Evolutionary conservation across 2,329 filamentous ascomycete species (phyloP), one percentile per base, ranked within the genome.

Genomic region (Xylaria sp.): DNA sequence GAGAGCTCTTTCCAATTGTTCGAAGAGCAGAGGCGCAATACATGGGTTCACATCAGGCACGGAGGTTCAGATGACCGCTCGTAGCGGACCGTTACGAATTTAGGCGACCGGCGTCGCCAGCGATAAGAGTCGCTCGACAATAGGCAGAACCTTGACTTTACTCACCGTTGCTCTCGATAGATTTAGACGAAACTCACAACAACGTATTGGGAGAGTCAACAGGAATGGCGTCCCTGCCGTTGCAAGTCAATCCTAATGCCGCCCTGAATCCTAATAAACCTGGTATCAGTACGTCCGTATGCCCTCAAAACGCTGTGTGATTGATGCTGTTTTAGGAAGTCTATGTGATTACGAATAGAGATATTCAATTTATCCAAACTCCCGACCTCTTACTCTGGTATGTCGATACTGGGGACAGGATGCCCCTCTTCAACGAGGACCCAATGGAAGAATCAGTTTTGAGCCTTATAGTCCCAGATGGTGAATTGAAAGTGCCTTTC

Each of bases 331-430:
- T 10, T 8, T 44, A 61, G 60, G 60, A 68, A 52, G 51, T 68
- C 15, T 68, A 68, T 28, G 60, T 64, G 37, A 68, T 64, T 34
- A 64, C 60, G 9, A 67, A 67, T 54, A 34, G 65, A 46, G 65
- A 67, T 39, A 37, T 67, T 23, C 58, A 58, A 32, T 67, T 59
- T 23, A 67, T 67, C 59, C 59, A 54, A 10, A 23, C 58, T 28
- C 65, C 63, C 15, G 65, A 67, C n/a, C 59, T 67, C 37, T 67
- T 20, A 25, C 23, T 25, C 23, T 12, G 55, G 46, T 64, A 37
- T 48, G 34, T 64, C 15, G 60, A 64, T 37, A 68, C 66, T 5
- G 54, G 60, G 15, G 66, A 68, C 50, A 60, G 25, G 50, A 68
- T 68, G 39, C 66, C 66, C 20, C 61, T 68, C 34, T 64, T 68